Percentiles rank a stretch among this genome's conserved stretches.
Conservation (phyloP, 2,329 filamentous ascomycete species). For the Thielaviopsis musarum region DNA sequence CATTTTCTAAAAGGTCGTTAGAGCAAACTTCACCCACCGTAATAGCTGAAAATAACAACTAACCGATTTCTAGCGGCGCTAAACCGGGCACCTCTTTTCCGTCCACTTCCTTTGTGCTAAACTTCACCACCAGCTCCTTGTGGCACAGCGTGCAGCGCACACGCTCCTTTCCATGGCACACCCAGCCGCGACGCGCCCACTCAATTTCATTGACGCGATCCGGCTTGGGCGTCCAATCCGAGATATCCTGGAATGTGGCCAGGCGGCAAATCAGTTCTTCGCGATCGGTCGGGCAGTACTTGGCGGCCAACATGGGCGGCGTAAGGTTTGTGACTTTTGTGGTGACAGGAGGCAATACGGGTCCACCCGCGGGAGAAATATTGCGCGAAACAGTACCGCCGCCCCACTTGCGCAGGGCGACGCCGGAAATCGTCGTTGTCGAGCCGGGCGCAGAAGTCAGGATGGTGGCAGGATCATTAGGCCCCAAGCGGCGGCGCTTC, state of each 20-base stretch:
- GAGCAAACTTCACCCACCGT: background rate
- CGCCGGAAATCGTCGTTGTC: conserved; percentile 21
- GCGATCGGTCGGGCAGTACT: conserved; percentile 76
- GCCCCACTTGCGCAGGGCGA: conserved; percentile 26
- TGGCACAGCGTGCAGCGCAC: conserved; percentile 76
- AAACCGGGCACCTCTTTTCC: conserved; percentile 36
- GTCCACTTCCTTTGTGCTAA: conserved; percentile 43
- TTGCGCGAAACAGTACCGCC: conserved; percentile 6
- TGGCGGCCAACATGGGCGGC: conserved; percentile 27
- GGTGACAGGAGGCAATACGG: background rate
- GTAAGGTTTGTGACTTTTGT: conserved; percentile 14
- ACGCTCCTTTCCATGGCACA: conserved; percentile 66
- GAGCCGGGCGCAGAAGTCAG: conserved; percentile 14
- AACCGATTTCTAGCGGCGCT: conserved; percentile 42
- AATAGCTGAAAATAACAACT: conserved; percentile 2
- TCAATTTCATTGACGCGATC: conserved; percentile 72
- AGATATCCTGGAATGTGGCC: conserved; percentile 78
- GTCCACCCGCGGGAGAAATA: background rate
- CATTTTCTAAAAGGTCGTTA: conserved; percentile 30
- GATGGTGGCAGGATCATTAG: conserved; percentile 24
- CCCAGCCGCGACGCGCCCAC: conserved; percentile 90
- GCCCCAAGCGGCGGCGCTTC: conserved; percentile 36
- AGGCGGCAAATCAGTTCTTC: conserved; percentile 65
- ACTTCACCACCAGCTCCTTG: conserved; percentile 66
- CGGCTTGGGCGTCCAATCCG: conserved; percentile 87